Percentiles rank a stretch among this genome's conserved stretches.
These are phyloP conservation scores for Hygrophorus russula DNA, from an alignment of 768 basidiomycete genomes.

Conservation along the genomic window DNA sequence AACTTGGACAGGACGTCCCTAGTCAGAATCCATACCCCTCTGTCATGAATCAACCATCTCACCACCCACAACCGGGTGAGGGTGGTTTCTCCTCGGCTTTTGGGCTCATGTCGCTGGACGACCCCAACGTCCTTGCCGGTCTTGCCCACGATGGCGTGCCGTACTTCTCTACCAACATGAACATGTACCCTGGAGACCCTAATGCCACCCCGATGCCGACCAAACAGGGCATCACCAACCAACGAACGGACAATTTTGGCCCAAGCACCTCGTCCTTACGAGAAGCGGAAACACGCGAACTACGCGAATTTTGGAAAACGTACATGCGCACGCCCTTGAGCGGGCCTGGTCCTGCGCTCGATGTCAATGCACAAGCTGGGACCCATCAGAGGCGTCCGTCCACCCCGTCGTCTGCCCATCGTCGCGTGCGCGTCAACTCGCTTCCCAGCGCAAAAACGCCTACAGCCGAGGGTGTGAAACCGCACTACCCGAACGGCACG, in stretches of 20 bases:
- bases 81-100: conserved; percentile 51
- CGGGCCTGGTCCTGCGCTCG: conserved; percentile 18
- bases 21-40: background rate
- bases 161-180: conserved; percentile 36
- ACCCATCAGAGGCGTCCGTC: background rate
- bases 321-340: conserved; percentile 60
- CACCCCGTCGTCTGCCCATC: conserved; percentile 1
- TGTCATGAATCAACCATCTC: background rate
- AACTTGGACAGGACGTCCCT: background rate
- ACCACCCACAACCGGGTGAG: conserved; percentile 8
- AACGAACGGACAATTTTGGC: conserved; percentile 8
- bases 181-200: conserved; percentile 22
- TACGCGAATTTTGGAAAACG: conserved; percentile 65
- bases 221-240: conserved; percentile 4
- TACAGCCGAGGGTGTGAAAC: conserved; percentile 16
- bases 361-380: conserved; percentile 1
- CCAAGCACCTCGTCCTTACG: conserved; percentile 17
- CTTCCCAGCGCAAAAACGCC: conserved; percentile 58
- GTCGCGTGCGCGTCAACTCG: conserved; percentile 52
- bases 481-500: conserved; percentile 9
- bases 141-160: conserved; percentile 46
- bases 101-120: conserved; percentile 68
- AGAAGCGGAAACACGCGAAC: conserved; percentile 32
- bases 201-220: conserved; percentile 38
- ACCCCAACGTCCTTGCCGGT: conserved; percentile 55